Conservation (phyloP, 2,329 filamentous ascomycete genomes). For the Alternaria panax region DNA sequence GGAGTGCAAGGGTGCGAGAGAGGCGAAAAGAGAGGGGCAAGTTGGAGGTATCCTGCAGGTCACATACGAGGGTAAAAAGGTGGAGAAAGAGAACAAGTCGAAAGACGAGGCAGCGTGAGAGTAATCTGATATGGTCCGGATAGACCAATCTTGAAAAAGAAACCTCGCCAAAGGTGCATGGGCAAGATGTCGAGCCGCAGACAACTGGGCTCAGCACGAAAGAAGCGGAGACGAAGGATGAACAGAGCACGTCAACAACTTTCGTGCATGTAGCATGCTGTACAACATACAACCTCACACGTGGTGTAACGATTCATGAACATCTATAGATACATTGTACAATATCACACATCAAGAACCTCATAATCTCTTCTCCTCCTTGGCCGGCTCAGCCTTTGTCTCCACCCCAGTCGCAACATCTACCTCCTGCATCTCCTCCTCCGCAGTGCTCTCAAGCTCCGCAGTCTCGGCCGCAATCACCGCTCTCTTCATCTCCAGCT, state of each 20-base stretch:
- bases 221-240: not conserved
- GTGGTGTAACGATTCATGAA: constrained; percentile 16
- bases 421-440: not conserved
- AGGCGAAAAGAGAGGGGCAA: constrained; percentile 38
- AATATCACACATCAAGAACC: constrained; percentile 10
- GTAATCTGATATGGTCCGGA: not conserved
- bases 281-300: constrained; percentile 8
- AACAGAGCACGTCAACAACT: not conserved
- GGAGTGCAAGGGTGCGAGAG: constrained; percentile 42
- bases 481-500: constrained; percentile 18
- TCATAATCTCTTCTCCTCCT: constrained; percentile 19
- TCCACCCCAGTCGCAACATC: not conserved
- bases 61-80: constrained; percentile 39
- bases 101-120: constrained; percentile 2
- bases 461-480: constrained; percentile 14
- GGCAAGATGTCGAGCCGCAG: constrained; percentile 2
- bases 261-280: constrained; percentile 5
- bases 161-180: not conserved
- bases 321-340: constrained; percentile 28
- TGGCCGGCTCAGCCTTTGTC: not conserved
- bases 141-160: not conserved
- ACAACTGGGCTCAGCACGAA: too few species aligned
- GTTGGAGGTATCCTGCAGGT: constrained; percentile 45
- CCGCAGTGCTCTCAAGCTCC: not conserved
- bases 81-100: constrained; percentile 23